These are phyloP conservation scores for Larix sibirica DNA, from an alignment of 83 land plant species.

Conservation along the genomic window DNA sequence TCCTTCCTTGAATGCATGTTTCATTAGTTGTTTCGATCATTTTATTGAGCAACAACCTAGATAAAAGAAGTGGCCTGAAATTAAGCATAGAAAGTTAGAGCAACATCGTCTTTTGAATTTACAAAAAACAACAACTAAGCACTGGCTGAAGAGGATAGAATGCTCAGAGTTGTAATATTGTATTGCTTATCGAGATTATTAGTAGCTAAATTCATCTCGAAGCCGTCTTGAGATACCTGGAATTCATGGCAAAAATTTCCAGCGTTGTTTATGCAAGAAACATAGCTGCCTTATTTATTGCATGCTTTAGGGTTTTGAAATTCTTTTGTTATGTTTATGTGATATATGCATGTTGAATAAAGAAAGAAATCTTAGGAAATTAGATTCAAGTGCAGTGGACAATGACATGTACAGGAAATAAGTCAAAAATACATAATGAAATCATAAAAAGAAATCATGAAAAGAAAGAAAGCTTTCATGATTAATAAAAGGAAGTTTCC, in stretches of 20 bases:
- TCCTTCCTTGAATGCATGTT: slow-evolving; percentile 71
- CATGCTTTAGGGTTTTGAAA: background rate
- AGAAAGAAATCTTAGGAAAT: background rate
- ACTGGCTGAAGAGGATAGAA: too few species aligned
- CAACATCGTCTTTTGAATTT: background rate
- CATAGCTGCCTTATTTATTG: background rate
- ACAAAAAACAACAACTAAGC: too few species aligned
- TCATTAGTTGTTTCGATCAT: slow-evolving; percentile 61
- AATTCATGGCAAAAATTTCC: slow-evolving; percentile 57
- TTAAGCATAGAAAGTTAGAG: background rate
- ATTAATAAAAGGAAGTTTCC: too few species aligned
- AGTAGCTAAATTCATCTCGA: slow-evolving; percentile 84
- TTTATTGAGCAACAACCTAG: slow-evolving; percentile 58
- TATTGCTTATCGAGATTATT: slow-evolving; percentile 57
- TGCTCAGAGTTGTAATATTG: too few species aligned
- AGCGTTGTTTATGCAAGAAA: slow-evolving; percentile 65
- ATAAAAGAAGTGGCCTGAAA: slow-evolving; percentile 64
- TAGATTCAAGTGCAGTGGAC: too few species aligned
- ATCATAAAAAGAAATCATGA: too few species aligned
- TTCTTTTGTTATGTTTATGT: background rate
- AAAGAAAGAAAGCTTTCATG: too few species aligned
- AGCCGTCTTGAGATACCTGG: slow-evolving; percentile 59
- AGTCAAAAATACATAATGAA: too few species aligned
- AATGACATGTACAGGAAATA: too few species aligned
- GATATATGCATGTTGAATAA: background rate